Evolutionary conservation across 257 asterid species (phyloP).

Genomic region (Phtheirospermum japonicum): DNA sequence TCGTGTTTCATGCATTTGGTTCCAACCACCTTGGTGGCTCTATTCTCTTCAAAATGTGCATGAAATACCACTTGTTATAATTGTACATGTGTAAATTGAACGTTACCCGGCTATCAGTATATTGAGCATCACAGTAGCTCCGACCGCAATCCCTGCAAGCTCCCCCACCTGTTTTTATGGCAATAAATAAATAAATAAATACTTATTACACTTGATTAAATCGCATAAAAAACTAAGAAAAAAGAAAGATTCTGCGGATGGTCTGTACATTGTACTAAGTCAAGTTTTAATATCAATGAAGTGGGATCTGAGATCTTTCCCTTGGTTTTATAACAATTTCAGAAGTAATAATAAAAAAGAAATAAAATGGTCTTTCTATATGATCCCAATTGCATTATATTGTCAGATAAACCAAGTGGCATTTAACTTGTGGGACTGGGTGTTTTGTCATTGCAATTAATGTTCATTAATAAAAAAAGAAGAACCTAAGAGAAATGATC

Average conservation of each 20-base stretch:
- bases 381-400: slow-evolving; percentile 8
- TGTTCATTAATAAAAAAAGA: slow-evolving; percentile 15
- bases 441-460: slow-evolving; percentile 27
- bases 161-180: slow-evolving; percentile 61
- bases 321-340: slow-evolving; percentile 23
- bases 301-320: slow-evolving; percentile 34
- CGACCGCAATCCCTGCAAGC: slow-evolving; percentile 89
- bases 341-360: no score
- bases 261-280: background rate
- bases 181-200: no score
- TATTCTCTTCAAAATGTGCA: no score
- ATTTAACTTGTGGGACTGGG: slow-evolving; percentile 12
- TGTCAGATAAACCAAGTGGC: slow-evolving; percentile 17
- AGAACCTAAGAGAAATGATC: background rate
- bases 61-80: no score
- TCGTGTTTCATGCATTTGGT: no score
- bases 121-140: slow-evolving; percentile 92
- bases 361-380: background rate
- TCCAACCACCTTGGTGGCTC: no score
- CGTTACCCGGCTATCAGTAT: slow-evolving; percentile 77
- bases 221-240: background rate
- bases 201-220: no score
- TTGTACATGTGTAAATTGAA: no score
- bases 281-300: slow-evolving; percentile 6
- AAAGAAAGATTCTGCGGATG: slow-evolving; percentile 24